Percentiles rank a stretch among this genome's conserved stretches.
Conservation (phyloP, 345 rosid genomes). For the Bruguiera parviflora region DNA sequence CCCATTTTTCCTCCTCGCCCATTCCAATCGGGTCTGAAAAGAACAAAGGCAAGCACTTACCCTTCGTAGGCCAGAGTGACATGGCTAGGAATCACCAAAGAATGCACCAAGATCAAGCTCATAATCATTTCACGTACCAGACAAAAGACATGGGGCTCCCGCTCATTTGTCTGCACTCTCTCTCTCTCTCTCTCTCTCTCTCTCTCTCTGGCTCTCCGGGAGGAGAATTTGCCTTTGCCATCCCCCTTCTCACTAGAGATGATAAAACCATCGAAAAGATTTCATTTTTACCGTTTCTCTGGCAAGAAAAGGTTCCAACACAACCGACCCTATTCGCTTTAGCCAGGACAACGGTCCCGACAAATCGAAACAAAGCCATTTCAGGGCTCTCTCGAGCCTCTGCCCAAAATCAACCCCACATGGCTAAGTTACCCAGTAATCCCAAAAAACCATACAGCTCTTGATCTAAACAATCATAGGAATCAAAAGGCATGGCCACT, state of each 20-base stretch:
- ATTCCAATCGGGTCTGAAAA: too few relatives aligned
- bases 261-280: neutral
- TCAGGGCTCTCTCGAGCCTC: neutral
- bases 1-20: too few relatives aligned
- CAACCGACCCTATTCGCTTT: neutral
- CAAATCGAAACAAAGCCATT: neutral
- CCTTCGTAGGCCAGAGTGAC: neutral
- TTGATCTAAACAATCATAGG: neutral
- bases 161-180: neutral
- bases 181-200: neutral
- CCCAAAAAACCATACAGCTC: neutral
- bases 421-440: neutral
- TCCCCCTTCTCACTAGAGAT: neutral
- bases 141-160: slow-evolving; percentile 2
- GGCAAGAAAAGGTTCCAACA: neutral
- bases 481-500: neutral
- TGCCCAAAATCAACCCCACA: neutral
- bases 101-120: neutral
- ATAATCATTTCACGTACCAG: neutral
- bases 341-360: neutral
- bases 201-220: neutral
- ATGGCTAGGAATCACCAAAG: neutral
- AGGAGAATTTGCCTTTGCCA: neutral
- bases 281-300: neutral
- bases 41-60: too few relatives aligned